Percentiles rank a stretch among this genome's conserved stretches.
These are phyloP conservation scores for Pterocarpus macrocarpus DNA, from an alignment of 306 rosid species.

Conservation along the genomic window DNA sequence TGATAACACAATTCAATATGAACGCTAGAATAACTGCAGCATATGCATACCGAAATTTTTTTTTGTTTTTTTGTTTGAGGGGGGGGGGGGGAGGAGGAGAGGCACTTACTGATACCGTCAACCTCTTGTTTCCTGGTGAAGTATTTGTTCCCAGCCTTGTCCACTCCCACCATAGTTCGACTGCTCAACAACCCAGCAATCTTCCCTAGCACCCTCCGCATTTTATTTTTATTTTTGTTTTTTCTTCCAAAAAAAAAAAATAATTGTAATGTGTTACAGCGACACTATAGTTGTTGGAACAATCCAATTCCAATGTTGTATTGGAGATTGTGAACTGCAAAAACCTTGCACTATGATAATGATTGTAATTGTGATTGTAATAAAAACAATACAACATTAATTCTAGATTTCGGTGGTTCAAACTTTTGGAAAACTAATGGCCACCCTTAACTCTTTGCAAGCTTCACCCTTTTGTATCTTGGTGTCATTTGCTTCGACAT, in stretches of 20 bases:
- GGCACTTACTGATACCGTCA: slow-evolving; percentile 81
- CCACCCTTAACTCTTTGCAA: no score
- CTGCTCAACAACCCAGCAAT: slow-evolving; percentile 63
- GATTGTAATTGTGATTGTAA: neutral
- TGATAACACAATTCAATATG: neutral
- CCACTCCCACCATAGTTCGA: slow-evolving; percentile 68
- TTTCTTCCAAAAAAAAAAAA: neutral
- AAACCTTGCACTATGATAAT: neutral
- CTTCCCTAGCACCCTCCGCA: slow-evolving; percentile 75
- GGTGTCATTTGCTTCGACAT: no score
- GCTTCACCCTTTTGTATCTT: no score
- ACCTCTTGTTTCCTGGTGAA: slow-evolving; percentile 71
- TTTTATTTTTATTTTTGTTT: slow-evolving; percentile 14
- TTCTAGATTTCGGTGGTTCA: neutral
- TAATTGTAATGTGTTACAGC: slow-evolving; percentile 33
- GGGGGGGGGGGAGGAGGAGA: neutral
- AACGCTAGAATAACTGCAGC: neutral
- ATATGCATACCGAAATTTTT: neutral
- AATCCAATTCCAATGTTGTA: slow-evolving; percentile 26
- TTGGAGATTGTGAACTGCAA: slow-evolving; percentile 11
- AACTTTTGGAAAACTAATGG: no score
- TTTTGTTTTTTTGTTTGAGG: no score
- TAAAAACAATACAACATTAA: slow-evolving; percentile 17
- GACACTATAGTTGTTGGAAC: slow-evolving; percentile 29
- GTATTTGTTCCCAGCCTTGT: slow-evolving; percentile 83